Evolutionary conservation across 306 rosid species (phyloP).

Genomic region (Castanopsis chinensis): DNA sequence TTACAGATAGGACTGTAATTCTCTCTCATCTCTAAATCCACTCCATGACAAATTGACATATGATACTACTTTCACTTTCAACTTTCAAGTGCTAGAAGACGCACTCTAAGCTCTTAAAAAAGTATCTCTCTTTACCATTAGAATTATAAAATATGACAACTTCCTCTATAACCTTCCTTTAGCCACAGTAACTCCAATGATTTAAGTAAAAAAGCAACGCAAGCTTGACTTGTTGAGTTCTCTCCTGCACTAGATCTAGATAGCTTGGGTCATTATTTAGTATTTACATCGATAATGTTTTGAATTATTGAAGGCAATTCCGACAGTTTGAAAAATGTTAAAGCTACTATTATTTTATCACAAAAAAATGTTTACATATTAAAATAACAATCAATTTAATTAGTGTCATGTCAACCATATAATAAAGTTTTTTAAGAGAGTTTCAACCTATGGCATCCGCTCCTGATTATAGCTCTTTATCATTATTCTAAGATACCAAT

Average conservation of each 20-base stretch:
- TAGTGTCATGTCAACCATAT: too few species aligned
- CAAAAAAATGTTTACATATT: too few species aligned
- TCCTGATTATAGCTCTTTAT: too few species aligned
- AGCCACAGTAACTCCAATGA: neutral
- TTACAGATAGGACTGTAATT: too few species aligned
- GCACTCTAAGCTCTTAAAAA: neutral
- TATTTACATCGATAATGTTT: neutral
- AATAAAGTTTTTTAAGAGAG: too few species aligned
- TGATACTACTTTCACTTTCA: neutral
- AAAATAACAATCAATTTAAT: too few species aligned
- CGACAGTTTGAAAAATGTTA: too few species aligned
- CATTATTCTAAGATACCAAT: too few species aligned
- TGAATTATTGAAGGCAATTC: neutral
- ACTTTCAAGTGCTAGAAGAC: neutral
- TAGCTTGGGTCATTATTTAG: neutral
- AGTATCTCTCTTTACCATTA: neutral
- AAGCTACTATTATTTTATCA: too few species aligned
- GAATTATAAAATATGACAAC: neutral
- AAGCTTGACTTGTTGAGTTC: neutral
- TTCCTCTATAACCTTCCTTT: neutral
- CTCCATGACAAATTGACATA: neutral
- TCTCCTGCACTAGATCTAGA: neutral
- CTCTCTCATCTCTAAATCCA: too few species aligned
- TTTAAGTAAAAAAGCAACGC: neutral
- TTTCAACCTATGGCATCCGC: too few species aligned